Conservation (phyloP, 1,284 basidiomycete species). For the Apiotrichum domesticum region DNA sequence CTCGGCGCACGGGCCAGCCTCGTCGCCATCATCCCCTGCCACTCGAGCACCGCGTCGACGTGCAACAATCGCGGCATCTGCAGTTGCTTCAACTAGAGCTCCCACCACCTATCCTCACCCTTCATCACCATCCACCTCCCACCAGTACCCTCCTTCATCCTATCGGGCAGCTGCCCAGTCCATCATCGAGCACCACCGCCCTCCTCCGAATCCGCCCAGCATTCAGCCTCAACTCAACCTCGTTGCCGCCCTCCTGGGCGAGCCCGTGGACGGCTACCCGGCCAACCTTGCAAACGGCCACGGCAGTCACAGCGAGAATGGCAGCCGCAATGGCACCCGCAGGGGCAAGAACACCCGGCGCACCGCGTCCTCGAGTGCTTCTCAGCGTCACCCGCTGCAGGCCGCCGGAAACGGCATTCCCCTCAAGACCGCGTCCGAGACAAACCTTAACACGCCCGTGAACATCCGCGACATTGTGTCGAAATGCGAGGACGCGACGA, state of each 20-base stretch:
- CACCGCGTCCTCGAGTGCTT: background rate
- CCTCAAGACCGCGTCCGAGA: no score
- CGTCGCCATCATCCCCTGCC: background rate
- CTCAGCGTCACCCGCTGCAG: background rate
- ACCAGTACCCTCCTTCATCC: background rate
- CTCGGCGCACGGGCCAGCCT: background rate
- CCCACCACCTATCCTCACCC: background rate
- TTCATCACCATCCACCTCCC: background rate
- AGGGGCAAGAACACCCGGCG: background rate
- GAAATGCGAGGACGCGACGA: constrained; percentile 36
- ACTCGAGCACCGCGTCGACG: background rate
- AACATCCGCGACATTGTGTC: constrained; percentile 33
- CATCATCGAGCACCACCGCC: constrained; percentile 6
- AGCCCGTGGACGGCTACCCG: background rate
- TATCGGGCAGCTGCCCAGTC: background rate
- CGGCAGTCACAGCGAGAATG: background rate
- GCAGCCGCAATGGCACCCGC: background rate
- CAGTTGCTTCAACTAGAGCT: background rate
- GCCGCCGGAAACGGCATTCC: background rate
- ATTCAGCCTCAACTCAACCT: background rate
- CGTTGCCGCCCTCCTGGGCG: constrained; percentile 1
- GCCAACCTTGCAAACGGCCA: background rate
- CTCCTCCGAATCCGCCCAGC: constrained; percentile 3
- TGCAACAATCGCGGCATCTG: background rate
- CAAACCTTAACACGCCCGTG: constrained; percentile 2